Evolutionary conservation across 73 alveolate species (phyloP).

Genomic region (Tetrahymena elliotti): DNA sequence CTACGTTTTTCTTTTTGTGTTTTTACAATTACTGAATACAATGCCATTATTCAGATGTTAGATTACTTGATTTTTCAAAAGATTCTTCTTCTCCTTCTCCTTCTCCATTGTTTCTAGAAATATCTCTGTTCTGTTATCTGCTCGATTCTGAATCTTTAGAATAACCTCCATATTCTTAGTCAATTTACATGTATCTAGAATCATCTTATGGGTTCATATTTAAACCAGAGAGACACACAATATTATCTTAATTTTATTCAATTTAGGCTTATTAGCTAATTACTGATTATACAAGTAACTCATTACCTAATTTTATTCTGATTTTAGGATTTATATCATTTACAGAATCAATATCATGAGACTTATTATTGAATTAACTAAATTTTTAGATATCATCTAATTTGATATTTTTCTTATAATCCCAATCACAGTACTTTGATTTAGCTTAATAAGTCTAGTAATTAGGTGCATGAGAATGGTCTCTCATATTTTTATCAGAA

Average conservation of each 20-base stretch:
- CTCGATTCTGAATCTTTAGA: background rate
- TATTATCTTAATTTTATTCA: background rate
- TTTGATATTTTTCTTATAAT: too few relatives aligned
- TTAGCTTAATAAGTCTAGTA: background rate
- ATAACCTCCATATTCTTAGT: background rate
- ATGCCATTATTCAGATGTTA: background rate
- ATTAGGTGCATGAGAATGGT: background rate
- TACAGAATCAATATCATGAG: background rate
- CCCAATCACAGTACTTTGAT: background rate
- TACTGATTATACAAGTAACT: background rate
- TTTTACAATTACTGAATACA: background rate
- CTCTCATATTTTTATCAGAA: background rate
- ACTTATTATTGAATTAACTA: background rate
- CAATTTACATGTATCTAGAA: background rate
- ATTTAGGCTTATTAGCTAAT: background rate
- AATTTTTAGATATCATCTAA: too few relatives aligned
- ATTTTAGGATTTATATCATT: background rate
- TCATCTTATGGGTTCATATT: background rate
- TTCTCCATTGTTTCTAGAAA: background rate
- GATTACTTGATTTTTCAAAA: background rate
- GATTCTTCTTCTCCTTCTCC: background rate
- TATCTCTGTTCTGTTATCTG: background rate
- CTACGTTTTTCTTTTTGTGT: background rate
- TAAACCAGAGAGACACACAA: background rate
- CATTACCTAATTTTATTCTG: background rate